Evolutionary conservation across 352 stramenopile genomes (phyloP).

Genomic region (Phytophthora pisi): DNA sequence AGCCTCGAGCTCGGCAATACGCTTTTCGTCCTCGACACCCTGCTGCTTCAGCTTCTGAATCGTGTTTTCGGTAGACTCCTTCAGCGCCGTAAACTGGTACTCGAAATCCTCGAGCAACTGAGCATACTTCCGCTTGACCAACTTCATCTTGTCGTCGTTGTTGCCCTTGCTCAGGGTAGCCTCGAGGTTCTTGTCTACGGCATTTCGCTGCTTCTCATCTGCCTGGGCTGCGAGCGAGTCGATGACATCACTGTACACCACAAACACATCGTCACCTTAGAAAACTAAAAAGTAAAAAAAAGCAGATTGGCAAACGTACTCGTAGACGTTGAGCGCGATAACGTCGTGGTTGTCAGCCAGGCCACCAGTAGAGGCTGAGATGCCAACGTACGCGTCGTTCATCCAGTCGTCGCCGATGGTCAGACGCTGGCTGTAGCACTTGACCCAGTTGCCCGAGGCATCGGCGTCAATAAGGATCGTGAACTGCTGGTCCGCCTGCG

Average conservation of each 20-base stretch:
- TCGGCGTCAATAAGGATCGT: constrained; percentile 75
- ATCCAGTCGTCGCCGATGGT: constrained; percentile 61
- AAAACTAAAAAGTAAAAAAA: background rate
- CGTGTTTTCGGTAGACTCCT: constrained; percentile 85
- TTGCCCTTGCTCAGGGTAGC: constrained; percentile 52
- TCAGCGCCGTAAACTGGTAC: constrained; percentile 81
- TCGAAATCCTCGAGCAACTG: constrained; percentile 87
- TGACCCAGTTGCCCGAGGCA: constrained; percentile 73
- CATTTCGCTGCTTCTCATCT: constrained; percentile 71
- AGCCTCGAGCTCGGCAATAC: constrained; percentile 72
- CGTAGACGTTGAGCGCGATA: constrained; percentile 73
- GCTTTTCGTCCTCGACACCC: constrained; percentile 66
- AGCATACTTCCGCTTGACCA: constrained; percentile 81
- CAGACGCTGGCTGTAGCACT: constrained; percentile 65
- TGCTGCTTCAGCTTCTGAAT: constrained; percentile 82
- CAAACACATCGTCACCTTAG: constrained; percentile 13
- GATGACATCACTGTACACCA: constrained; percentile 56
- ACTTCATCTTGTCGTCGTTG: constrained; percentile 63
- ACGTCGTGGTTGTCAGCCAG: constrained; percentile 88
- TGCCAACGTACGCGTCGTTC: constrained; percentile 66
- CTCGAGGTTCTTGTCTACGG: constrained; percentile 57
- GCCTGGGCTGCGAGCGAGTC: constrained; percentile 53
- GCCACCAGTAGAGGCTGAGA: constrained; percentile 83
- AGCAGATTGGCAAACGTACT: constrained; percentile 49
- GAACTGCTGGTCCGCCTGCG: constrained; percentile 60